phyloP scores from a whole-genome alignment of 257 asterid species.

The Anisodus tanguticus region DNA sequence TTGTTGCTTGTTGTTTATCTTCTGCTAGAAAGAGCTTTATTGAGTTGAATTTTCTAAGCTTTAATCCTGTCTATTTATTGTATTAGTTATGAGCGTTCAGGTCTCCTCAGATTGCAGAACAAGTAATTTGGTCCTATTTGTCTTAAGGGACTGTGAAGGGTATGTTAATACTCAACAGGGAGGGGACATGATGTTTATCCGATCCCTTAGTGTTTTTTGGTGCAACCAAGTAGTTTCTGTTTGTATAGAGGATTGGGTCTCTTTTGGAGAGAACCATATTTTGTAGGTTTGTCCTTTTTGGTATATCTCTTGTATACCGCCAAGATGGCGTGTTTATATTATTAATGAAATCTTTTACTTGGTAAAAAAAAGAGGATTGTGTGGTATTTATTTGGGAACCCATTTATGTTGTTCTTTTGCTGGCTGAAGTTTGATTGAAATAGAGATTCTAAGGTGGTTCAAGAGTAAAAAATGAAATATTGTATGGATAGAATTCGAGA shows the following conservation, averaged over 20 bases:
- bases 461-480: background rate
- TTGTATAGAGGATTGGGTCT: too few species aligned
- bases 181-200: background rate
- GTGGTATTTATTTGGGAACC: background rate
- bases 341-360: too few species aligned
- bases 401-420: background rate
- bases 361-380: background rate
- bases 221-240: too few species aligned
- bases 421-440: conserved; percentile 2
- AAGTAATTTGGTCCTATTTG: background rate
- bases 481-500: background rate
- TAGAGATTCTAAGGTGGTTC: conserved; percentile 24
- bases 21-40: background rate
- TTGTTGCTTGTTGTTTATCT: background rate
- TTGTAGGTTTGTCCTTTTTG: too few species aligned
- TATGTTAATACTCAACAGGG: background rate
- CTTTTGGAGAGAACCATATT: too few species aligned
- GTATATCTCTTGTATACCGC: too few species aligned
- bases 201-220: too few species aligned
- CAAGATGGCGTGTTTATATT: too few species aligned
- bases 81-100: background rate
- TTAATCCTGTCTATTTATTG: background rate
- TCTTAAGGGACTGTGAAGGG: background rate
- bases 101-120: background rate
- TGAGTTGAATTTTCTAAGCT: background rate